Conservation (phyloP, 169 alveolate genomes). For the Plasmodium vivax region DNA sequence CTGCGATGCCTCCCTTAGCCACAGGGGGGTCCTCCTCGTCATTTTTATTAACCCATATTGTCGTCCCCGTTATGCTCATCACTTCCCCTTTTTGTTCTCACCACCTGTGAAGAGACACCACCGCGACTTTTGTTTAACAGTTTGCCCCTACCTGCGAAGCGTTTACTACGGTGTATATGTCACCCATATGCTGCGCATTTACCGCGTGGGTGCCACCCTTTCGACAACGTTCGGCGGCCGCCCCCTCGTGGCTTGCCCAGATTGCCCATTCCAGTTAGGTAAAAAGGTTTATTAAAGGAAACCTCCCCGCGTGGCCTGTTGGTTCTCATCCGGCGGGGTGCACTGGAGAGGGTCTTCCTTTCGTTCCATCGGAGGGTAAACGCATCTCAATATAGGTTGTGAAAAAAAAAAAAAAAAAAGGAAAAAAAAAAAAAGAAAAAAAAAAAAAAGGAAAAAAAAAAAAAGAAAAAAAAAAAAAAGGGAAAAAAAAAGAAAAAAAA, state of each 20-base stretch:
- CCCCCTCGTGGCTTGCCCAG: not conserved
- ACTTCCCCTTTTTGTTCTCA: not conserved
- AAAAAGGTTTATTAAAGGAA: not conserved
- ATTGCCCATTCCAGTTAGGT: not conserved
- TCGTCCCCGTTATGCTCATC: not conserved
- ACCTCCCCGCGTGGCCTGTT: not conserved
- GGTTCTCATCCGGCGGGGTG: not conserved
- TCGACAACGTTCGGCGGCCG: not conserved
- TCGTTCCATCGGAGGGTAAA: not conserved
- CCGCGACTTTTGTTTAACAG: not conserved
- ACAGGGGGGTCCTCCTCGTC: not conserved
- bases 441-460: not conserved
- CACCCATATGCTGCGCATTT: no score
- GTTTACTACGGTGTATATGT: not conserved
- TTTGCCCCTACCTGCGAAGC: not conserved
- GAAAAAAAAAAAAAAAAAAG: not conserved
- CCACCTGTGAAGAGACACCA: not conserved
- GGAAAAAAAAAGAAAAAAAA: not conserved
- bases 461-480: not conserved
- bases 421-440: not conserved
- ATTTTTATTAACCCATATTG: not conserved
- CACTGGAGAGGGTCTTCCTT: not conserved
- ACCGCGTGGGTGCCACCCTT: not conserved
- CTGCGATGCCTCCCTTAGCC: not conserved
- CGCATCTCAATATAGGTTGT: not conserved